phyloP scores from a whole-genome alignment of 345 rosid species.

The Lagerstroemia speciosa region DNA sequence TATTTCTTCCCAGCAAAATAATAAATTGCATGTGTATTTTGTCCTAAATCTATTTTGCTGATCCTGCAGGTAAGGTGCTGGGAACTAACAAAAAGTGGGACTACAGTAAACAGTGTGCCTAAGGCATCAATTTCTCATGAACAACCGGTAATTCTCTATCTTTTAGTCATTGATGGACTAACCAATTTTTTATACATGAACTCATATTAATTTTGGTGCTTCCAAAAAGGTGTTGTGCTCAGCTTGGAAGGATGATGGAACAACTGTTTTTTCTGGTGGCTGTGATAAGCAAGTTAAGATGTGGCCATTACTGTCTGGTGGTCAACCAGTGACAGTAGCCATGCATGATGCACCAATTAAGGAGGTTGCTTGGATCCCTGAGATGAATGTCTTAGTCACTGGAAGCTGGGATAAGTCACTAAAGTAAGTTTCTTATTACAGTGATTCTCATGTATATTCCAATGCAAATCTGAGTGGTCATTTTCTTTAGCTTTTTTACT shows the following conservation, averaged over 20 bases:
- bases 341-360: conserved; percentile 86
- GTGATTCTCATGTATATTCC: neutral
- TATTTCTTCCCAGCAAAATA: neutral
- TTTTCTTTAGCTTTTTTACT: neutral
- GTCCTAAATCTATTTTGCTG: neutral
- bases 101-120: conserved; percentile 45
- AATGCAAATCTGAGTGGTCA: neutral
- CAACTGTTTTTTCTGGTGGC: conserved; percentile 83
- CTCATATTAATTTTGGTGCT: neutral
- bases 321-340: conserved; percentile 81
- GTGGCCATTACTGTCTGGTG: conserved; percentile 87
- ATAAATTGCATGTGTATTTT: neutral
- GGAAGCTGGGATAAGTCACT: conserved; percentile 96
- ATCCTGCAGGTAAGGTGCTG: conserved; percentile 79
- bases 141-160: conserved; percentile 55
- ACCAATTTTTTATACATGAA: neutral
- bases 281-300: conserved; percentile 98
- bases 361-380: conserved; percentile 88
- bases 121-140: conserved; percentile 85
- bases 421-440: conserved; percentile 27
- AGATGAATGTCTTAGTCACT: conserved; percentile 73
- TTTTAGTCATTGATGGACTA: neutral
- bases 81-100: conserved; percentile 67
- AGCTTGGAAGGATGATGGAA: conserved; percentile 98
- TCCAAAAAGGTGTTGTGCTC: conserved; percentile 68